Base-by-base conservation (phyloP, 805 yeast species). In the Starmerella asiatica region DNA sequence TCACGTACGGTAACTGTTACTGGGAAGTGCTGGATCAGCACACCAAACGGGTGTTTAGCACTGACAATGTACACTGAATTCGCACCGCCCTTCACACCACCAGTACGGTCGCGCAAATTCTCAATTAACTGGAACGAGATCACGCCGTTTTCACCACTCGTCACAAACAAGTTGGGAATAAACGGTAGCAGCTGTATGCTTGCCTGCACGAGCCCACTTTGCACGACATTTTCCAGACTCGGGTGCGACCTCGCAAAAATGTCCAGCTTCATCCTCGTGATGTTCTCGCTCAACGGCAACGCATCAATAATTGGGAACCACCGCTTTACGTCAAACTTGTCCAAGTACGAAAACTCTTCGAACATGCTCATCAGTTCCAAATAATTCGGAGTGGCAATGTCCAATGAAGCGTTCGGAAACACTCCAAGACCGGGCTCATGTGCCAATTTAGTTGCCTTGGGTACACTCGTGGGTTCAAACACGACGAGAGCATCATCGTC, bases 281-380 rank as follows among this genome's bases (percentile, higher is more conserved):
- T 42, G 0, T 49, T 33, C 28, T 58, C 55, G 15, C 65, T 68
- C 40, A 77, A 54, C 35, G 61, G 61, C 20, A 81, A 56, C 1
- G 69, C 52, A 49, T 83, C 93, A 12, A 84, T 56, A 1, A 74
- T 62, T 1, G 80, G 78, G 57, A 84, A 84, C 94, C 94, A 85
- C 3, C 56, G 47, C 36, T 75, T 77, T 20, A 75, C 76, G 30
- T 70, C 69, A 46, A 69, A 68, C 36, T 56, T 55, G 8, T 61
- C 65, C 3, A 58, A 67, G 5, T 54, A 59, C 4, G 55, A 50
- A 49, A 81, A 72, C 6, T 73, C 55, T 5, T 63, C 62, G 56
- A 69, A 71, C 29, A 85, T 67, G 1, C 72, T 53, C 53, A 51
- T 49, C 3, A 85, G 63, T 54, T 84, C 94, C 8, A 61, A 57